These are phyloP conservation scores for Cymbomonas tetramitiformis DNA, from an alignment of 139 green algal species.

Conservation along the genomic window DNA sequence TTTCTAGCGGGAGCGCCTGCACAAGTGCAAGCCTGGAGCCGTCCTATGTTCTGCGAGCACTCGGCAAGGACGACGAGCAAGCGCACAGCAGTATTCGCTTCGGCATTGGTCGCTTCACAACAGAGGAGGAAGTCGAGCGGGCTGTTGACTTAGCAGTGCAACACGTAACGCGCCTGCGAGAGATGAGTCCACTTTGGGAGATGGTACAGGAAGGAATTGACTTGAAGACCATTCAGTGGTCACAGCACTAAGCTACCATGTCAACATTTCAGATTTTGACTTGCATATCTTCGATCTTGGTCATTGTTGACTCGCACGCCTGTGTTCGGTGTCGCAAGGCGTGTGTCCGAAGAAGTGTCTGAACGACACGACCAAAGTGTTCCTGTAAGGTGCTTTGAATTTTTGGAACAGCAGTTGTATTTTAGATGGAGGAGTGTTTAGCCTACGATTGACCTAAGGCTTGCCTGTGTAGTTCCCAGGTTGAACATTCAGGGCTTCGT, in stretches of 20 bases:
- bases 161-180: constrained; percentile 84
- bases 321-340: too few species aligned
- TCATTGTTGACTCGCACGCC: too few species aligned
- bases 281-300: too few species aligned
- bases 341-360: too few species aligned
- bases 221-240: constrained; percentile 90
- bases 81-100: constrained; percentile 82
- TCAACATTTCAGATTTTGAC: too few species aligned
- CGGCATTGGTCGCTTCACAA: constrained; percentile 88
- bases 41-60: constrained; percentile 83
- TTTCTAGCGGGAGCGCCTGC: constrained; percentile 68
- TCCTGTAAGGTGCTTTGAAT: too few species aligned
- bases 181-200: constrained; percentile 94
- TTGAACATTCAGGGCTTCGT: too few species aligned
- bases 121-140: constrained; percentile 63
- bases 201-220: constrained; percentile 93
- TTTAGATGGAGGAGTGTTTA: too few species aligned
- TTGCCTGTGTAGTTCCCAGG: too few species aligned
- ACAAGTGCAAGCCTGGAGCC: constrained; percentile 87
- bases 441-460: too few species aligned
- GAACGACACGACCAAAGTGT: too few species aligned
- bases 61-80: constrained; percentile 96
- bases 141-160: constrained; percentile 45
- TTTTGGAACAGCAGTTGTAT: too few species aligned
- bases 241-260: constrained; percentile 63